Evolutionary conservation across 208 protist genomes (phyloP), one percentile per base, ranked within the genome.

Genomic region (Leptomonas pyrrhocoris): DNA sequence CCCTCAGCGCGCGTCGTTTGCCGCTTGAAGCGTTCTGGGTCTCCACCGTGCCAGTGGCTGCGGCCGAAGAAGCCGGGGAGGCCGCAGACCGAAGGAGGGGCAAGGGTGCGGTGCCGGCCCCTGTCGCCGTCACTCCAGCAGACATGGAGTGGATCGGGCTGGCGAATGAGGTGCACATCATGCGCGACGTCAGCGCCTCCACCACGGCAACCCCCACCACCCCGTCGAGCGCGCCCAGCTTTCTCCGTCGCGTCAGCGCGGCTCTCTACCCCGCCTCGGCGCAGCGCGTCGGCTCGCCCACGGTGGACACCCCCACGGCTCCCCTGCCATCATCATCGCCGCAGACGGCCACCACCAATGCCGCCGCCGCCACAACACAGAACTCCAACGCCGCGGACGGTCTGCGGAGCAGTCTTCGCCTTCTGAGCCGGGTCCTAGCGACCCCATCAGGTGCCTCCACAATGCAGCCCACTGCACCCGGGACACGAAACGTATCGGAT

Each of bases 141-240:
- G 71, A 76, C 28, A 76, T 76, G 62, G 71, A 76, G 46, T 76
- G 71, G 71, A 76, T 76, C 27, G 60, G 61, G 13, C 50, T 76
- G 46, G 55, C 61, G 5, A 68, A 34, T n/a, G 53, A 68, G 15
- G 42, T 28, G 1, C n/a, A 8, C 18, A 2, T 13, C 4, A 2
- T 11, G 15, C 60, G 12, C 12, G 28, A 55, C n/a, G 42, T 31
- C 46, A 19, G 2, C 45, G 48, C 59, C 30, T 5, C 28, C 2
- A n/a, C 59, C 2, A 38, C 25, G 8, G 34, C 56, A 49, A 40
- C 8, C 46, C 34, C 23, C 18, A 2, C 28, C 18, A 46, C 60
- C 6, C 30, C 36, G 1, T 0, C 34, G 8, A 21, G 34, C 13
- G 46, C 42, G 30, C 66, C 54, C 15, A 27, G 58, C 36, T 51